A percentile compares a stretch with the other conserved stretches of the same genome.
Conservation (phyloP, 176 grass and related monocot genomes). For the Urochloa ruziziensis region DNA sequence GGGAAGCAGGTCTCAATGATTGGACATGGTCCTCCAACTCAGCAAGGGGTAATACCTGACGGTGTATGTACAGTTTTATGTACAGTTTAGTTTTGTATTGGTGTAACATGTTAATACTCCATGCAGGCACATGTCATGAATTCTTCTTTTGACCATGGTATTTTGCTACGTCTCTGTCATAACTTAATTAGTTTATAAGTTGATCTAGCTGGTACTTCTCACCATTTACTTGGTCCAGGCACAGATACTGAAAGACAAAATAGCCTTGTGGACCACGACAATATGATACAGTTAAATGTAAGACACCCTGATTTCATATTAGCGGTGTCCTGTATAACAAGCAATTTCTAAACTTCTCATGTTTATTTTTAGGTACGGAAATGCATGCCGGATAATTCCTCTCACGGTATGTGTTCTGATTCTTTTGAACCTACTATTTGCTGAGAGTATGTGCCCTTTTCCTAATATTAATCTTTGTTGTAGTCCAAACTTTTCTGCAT, state of each 20-base stretch:
- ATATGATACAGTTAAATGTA: constrained; percentile 11
- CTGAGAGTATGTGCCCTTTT: too few relatives aligned
- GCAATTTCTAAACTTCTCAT: not conserved
- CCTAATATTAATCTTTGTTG: not conserved
- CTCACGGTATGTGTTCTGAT: constrained; percentile 5
- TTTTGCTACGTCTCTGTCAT: not conserved
- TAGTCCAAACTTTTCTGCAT: not conserved
- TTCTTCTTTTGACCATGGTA: constrained; percentile 30
- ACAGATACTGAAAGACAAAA: constrained; percentile 6
- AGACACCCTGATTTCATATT: not conserved
- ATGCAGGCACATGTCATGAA: constrained; percentile 23
- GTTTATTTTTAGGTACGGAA: not conserved
- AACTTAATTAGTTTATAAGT: not conserved
- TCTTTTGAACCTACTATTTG: too few relatives aligned
- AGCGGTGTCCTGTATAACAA: not conserved
- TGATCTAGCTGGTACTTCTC: not conserved
- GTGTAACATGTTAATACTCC: not conserved
- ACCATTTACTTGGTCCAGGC: not conserved
- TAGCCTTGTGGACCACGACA: not conserved
- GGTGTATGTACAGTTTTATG: not conserved
- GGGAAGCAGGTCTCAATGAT: constrained; percentile 17
- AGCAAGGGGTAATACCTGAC: constrained; percentile 20
- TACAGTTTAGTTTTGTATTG: too few relatives aligned
- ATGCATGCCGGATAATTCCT: not conserved
- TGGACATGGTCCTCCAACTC: constrained; percentile 18